Conservation (phyloP, 192 early-diverging fungal species). For the Rhizophagus clarus region DNA sequence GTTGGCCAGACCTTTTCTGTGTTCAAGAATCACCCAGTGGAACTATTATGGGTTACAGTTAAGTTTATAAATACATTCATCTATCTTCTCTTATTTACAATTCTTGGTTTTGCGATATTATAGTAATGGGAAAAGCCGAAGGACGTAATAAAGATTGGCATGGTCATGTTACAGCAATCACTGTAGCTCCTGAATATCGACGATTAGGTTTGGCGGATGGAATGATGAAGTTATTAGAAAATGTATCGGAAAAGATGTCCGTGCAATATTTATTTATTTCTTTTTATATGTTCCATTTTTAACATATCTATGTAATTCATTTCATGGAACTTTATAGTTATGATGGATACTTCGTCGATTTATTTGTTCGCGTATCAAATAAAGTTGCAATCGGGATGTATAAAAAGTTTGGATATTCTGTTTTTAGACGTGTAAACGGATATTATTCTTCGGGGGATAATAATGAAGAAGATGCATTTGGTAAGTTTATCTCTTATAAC, state of each 20-base stretch:
- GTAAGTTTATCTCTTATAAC: constrained; percentile 42
- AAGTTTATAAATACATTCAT: not conserved
- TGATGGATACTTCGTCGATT: constrained; percentile 90
- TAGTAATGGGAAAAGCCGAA: constrained; percentile 96
- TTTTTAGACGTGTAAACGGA: constrained; percentile 83
- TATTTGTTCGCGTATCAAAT: constrained; percentile 95
- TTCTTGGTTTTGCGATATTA: not conserved
- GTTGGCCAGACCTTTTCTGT: constrained; percentile 93
- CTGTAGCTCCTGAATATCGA: constrained; percentile 94
- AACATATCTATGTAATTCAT: not conserved
- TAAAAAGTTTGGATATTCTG: constrained; percentile 85
- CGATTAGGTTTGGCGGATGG: constrained; percentile 85
- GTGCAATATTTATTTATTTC: constrained; percentile 4
- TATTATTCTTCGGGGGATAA: constrained; percentile 79
- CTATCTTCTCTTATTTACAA: not conserved
- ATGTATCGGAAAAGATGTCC: constrained; percentile 84
- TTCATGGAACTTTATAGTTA: constrained; percentile 46
- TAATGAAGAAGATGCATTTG: constrained; percentile 85
- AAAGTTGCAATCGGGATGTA: constrained; percentile 92
- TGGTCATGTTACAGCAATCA: constrained; percentile 97
- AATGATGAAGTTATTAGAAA: constrained; percentile 89
- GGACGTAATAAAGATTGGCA: constrained; percentile 89
- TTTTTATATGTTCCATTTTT: not conserved
- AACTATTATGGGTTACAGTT: constrained; percentile 85
- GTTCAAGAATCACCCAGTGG: constrained; percentile 75